Percentiles rank a stretch among this genome's conserved stretches.
Conservation (phyloP, 164 flowering plant species). For the Malania oleifera region DNA sequence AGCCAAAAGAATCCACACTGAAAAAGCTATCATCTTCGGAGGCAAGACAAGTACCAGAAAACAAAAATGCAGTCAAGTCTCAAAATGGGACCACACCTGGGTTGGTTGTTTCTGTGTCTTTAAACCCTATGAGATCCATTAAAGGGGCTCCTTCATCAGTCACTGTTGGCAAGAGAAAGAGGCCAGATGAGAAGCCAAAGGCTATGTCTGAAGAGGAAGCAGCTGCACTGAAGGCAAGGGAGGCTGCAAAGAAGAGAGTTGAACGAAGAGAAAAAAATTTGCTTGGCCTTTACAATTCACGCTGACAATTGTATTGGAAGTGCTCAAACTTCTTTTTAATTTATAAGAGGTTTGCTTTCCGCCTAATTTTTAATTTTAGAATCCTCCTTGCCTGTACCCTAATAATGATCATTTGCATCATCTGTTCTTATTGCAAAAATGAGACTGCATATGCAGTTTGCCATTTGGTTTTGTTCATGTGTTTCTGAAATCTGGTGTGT, state of each 20-base stretch:
- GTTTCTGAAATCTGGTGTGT: too few relatives aligned
- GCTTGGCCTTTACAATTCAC: slow-evolving; percentile 77
- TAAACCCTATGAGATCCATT: slow-evolving; percentile 59
- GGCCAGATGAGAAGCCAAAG: slow-evolving; percentile 65
- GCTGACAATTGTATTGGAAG: slow-evolving; percentile 20
- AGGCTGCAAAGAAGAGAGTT: slow-evolving; percentile 87
- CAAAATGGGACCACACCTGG: slow-evolving; percentile 61
- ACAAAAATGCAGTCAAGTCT: slow-evolving; percentile 25
- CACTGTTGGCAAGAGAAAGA: slow-evolving; percentile 67
- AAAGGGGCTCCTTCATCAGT: slow-evolving; percentile 77
- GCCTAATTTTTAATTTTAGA: background rate
- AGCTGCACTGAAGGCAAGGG: slow-evolving; percentile 93
- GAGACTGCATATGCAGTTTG: too few relatives aligned
- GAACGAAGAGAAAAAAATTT: slow-evolving; percentile 79
- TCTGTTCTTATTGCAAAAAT: too few relatives aligned
- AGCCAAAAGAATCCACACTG: slow-evolving; percentile 23
- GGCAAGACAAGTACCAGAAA: slow-evolving; percentile 19
- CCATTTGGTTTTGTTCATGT: too few relatives aligned
- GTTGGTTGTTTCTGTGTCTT: slow-evolving; percentile 46
- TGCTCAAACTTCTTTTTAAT: background rate
- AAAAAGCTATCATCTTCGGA: slow-evolving; percentile 31
- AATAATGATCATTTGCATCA: too few relatives aligned
- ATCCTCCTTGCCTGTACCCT: too few relatives aligned
- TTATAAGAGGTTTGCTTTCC: slow-evolving; percentile 8
- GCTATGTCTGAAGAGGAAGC: slow-evolving; percentile 71